phyloP scores from a whole-genome alignment of 164 flowering plant genomes.

The Pachysandra terminalis region DNA sequence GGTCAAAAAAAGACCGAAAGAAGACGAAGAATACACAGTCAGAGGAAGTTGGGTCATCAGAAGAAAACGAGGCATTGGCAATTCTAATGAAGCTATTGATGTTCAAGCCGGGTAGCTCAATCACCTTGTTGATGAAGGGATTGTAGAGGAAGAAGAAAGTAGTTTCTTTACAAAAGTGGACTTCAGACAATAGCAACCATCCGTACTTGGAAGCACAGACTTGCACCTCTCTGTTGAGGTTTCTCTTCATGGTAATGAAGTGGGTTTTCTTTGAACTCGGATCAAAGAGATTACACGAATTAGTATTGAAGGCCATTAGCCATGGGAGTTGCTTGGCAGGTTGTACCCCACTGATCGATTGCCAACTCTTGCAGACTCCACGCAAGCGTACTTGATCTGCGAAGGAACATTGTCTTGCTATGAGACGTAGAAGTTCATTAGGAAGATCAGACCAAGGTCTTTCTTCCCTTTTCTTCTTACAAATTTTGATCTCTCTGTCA shows the following conservation, averaged over 20 bases:
- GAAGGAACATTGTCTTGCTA: too few relatives aligned
- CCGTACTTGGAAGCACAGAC: neutral
- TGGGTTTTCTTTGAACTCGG: slow-evolving; percentile 2
- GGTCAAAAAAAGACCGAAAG: neutral
- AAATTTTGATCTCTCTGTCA: too few relatives aligned
- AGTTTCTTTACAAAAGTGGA: too few relatives aligned
- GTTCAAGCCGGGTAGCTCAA: neutral
- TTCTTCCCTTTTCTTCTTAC: too few relatives aligned
- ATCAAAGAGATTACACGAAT: neutral
- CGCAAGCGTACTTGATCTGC: too few relatives aligned
- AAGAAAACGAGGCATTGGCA: neutral
- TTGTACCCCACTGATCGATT: too few relatives aligned
- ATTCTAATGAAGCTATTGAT: too few relatives aligned
- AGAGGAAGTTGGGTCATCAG: neutral
- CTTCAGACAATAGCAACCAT: slow-evolving; percentile 1
- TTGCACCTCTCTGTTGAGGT: too few relatives aligned
- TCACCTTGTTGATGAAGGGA: neutral
- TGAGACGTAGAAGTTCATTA: too few relatives aligned
- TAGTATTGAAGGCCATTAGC: neutral
- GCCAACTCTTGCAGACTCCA: too few relatives aligned
- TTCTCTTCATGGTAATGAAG: neutral
- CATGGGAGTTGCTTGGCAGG: too few relatives aligned
- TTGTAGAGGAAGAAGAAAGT: neutral
- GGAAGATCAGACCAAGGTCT: too few relatives aligned
- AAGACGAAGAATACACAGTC: neutral